Percentiles rank a stretch among this genome's conserved stretches.
phyloP scores from a whole-genome alignment of 441 rosid species.

The Eruca vesicaria region DNA sequence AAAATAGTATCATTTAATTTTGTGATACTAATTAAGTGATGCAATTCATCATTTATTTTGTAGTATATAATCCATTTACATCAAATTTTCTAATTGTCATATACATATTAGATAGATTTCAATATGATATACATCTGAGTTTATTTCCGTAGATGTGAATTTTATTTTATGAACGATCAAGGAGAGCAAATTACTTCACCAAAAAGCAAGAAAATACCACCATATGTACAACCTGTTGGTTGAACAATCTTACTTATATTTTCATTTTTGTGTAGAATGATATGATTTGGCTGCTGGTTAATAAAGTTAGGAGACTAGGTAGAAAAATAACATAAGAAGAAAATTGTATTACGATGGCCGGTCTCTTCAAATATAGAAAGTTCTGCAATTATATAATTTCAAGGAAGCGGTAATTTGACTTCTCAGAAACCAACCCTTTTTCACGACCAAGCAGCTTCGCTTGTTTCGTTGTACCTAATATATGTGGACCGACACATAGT shows the following conservation, averaged over 20 bases:
- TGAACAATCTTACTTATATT: neutral
- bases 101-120: no score
- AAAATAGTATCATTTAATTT: no score
- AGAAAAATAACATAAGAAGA: neutral
- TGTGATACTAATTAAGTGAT: no score
- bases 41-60: no score
- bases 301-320: neutral
- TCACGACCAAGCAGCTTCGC: conserved; percentile 38
- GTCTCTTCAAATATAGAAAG: conserved; percentile 23
- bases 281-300: neutral
- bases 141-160: no score
- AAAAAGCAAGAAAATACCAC: no score
- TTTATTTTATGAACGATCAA: no score
- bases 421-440: conserved; percentile 7
- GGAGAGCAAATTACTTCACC: no score
- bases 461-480: conserved; percentile 35
- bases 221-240: neutral
- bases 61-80: no score
- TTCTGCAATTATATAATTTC: neutral
- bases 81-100: no score
- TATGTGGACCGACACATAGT: conserved; percentile 34
- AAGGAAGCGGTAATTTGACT: conserved; percentile 27
- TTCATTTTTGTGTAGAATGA: neutral
- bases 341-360: conserved; percentile 11
- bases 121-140: no score